Evolutionary conservation across 441 rosid species (phyloP), one percentile per base, ranked within the genome.

Genomic region (Arabidopsis lyrata): DNA sequence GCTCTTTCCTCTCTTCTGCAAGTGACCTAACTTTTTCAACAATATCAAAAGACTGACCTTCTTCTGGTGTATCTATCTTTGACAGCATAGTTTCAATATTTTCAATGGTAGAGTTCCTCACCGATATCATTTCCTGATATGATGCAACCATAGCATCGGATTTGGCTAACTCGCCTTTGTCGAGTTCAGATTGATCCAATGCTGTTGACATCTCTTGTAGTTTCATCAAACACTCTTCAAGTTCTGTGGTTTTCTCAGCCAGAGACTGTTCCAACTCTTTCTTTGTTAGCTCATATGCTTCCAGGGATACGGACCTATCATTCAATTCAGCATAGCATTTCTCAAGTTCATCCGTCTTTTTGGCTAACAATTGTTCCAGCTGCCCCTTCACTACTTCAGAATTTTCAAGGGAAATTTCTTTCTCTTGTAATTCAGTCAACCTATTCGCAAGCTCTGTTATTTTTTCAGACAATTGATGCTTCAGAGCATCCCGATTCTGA

Each of bases 401-500:
- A 77, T 80, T 80, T 65, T 87, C 91, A 62, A 85, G 74, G 18
- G 88, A 88, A 81, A 22, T 72, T 29, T 86, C 83, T 80, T 79
- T 92, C 85, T 85, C 92, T 52, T 85, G 80, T 71, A 94, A 67
- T 68, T 91, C 92, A 72, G 62, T 76, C 81, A 82, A 63, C 77
- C 87, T 89, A 76, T 83, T 92, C 77, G 88, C 93, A 66, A 95
- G 90, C 86, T 89, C 97, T 24, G 68, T 81, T 7, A 86, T 76
- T 83, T 84, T 92, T 65, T 86, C 93, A 36, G 89, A 86, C 69
- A 95, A 78, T 71, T 94, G 84, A 68, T 85, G 94, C 88, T 86
- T 92, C 75, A 95, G 82, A 6, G 84, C 88, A 74, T 90, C 97
- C 48, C 97, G 87, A 67, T 86, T 88, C 87, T 95, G 99, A 82